Evolutionary conservation across 768 basidiomycete genomes (phyloP), one percentile per base, ranked within the genome.

Genomic region (Calocera viscosa): DNA sequence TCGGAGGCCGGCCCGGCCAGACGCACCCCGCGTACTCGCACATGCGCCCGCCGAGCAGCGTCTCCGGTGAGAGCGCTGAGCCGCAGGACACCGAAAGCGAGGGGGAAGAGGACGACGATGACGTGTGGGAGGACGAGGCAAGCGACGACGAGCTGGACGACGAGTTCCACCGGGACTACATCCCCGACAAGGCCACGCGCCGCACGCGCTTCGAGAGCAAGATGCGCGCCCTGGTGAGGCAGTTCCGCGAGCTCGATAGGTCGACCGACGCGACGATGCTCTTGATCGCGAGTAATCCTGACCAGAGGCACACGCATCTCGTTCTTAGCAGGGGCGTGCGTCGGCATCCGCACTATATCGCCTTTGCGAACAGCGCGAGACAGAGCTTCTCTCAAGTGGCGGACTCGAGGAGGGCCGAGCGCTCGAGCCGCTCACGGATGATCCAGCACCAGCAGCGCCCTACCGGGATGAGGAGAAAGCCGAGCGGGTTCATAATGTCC

Each of bases 171-270:
- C 66, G 63, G 16, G 67, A 49, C 28, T 69, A 69, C 64, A 67
- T 69, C 24, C 30, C 40, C 19, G 66, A 69, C 41, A 66, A 66
- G 32, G 49, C 38, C 33, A 67, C 67, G 30, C 66, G 68, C 22
- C 66, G 66, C 38, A 64, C 66, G 34, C 66, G 67, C 26, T 69
- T 66, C 65, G 66, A 69, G 34, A 63, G 64, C 35, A 69, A 69
- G 49, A 67, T 66, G 68, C 65, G 67, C 30, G 35, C 49, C 34
- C 66, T 68, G 49, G 60, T 68, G 32, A 66, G 68, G 24, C 34
- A 69, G 68, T 69, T 69, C 67, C 68, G 64, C 33, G 68, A 69
- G 66, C 67, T 69, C 34, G 68, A 69, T 35, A 66, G 68, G 14
- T 64, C 66, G 12, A 69, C 68, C 19, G 68, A 69, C 53, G 64